Evolutionary conservation across 2,329 filamentous ascomycete species (phyloP).

Genomic region (Sporothrix pallida): DNA sequence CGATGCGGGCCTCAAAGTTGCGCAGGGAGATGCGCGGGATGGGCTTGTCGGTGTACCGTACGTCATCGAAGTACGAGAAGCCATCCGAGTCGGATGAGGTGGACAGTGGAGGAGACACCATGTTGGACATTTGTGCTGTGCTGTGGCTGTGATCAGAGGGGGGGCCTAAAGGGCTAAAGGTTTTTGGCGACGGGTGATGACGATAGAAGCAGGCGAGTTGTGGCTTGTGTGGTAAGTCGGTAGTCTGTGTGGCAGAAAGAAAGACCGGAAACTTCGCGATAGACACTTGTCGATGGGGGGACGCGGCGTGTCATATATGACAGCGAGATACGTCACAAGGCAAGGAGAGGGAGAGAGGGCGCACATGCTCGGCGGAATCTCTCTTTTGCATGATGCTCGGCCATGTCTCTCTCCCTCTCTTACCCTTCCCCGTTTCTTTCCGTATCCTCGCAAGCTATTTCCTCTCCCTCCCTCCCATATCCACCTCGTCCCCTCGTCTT

Average conservation of each 20-base stretch:
- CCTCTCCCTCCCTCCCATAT: not conserved
- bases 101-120: not conserved
- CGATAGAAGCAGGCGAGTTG: not conserved
- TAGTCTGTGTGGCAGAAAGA: constrained; percentile 1
- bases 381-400: not conserved
- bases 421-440: not conserved
- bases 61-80: constrained; percentile 38
- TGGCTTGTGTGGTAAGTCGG: not conserved
- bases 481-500: not conserved
- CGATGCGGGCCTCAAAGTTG: constrained; percentile 58
- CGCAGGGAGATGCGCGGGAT: constrained; percentile 61
- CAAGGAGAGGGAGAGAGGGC: not conserved
- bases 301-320: constrained; percentile 21
- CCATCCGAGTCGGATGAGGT: not conserved
- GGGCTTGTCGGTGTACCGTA: constrained; percentile 49
- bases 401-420: not conserved
- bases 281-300: not conserved
- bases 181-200: not conserved
- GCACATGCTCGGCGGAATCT: not conserved
- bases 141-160: no score
- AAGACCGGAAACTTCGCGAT: not conserved
- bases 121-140: not conserved
- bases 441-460: not conserved
- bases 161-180: not conserved
- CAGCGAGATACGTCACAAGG: not conserved